Evolutionary conservation across 164 flowering plant genomes (phyloP), one percentile per base, ranked within the genome.

Genomic region (Annona squamosa): DNA sequence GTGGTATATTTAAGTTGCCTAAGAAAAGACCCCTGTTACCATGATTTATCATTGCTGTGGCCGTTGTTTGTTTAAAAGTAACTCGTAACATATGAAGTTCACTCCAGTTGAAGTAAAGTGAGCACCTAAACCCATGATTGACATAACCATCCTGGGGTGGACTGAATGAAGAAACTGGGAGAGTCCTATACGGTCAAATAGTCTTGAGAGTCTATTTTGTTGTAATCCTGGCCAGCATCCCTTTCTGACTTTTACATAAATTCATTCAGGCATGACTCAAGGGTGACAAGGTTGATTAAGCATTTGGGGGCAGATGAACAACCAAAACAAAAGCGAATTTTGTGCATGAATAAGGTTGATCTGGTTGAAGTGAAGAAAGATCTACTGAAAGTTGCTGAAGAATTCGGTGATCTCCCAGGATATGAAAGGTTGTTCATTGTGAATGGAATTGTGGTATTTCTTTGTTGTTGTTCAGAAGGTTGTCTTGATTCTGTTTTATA

Each of bases 281-380:
- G 99, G 83, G 98, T 96, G 69, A 76, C 77, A 74, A 83, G 83
- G 75, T 85, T 96, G 82, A 89, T 96, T 72, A 73, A 88, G 70
- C 85, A 83, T 46, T 78, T 93, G 90, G 98, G 99, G 67, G 83
- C 84, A 68, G 68, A 83, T 57, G 75, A 72, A 69, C 85, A 83
- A 72, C 79, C 91, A 70, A 90, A 76, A 57, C 99, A 96, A 78
- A 91, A 91, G 81, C 87, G 99, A 37, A 66, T 96, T 12, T 77
- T 96, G 74, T 96, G 99, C 79, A 88, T 96, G 92, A 96, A 96
- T 72, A 93, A 96, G 75, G 85, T 96, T 77, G 99, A 96, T 77
- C 81, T 96, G 71, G 87, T 96, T 74, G 87, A 85, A 74, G 86
- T 86, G 67, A 93, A 92, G 91, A 93, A 89, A 79, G 97, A 96